Conservation (phyloP, 192 early-diverging fungal species). For the Radiomyces spectabilis region DNA sequence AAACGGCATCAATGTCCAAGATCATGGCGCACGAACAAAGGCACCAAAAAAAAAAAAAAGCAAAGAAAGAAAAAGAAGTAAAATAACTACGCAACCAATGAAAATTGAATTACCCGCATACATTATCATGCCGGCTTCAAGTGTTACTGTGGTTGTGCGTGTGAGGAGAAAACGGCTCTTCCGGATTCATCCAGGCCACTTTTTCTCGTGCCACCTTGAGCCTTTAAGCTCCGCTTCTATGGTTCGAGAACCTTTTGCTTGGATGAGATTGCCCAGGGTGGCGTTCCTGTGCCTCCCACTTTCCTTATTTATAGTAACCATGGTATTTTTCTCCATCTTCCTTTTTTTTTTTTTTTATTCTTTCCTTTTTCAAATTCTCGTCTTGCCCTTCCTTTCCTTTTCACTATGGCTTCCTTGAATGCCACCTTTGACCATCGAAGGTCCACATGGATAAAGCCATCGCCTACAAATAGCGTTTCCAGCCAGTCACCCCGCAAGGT, state of each 20-base stretch:
- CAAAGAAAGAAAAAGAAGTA: not conserved
- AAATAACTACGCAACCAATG: too few species aligned
- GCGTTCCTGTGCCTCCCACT: not conserved
- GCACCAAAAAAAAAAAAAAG: not conserved
- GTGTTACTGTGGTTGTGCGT: too few species aligned
- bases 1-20: not conserved
- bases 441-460: too few species aligned
- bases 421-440: not conserved
- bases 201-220: too few species aligned
- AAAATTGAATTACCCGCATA: too few species aligned
- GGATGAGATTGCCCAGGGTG: too few species aligned
- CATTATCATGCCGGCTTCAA: too few species aligned
- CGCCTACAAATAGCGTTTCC: not conserved
- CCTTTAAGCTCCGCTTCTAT: too few species aligned
- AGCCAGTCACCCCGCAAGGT: not conserved
- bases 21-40: not conserved
- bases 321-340: not conserved
- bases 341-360: not conserved
- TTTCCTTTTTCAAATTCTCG: constrained; percentile 5
- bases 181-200: too few species aligned
- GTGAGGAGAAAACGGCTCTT: too few species aligned
- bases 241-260: too few species aligned
- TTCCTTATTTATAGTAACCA: not conserved
- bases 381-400: not conserved
- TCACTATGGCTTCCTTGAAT: not conserved